Base-by-base conservation (phyloP, 306 rosid genomes). In the Myrica gale region DNA sequence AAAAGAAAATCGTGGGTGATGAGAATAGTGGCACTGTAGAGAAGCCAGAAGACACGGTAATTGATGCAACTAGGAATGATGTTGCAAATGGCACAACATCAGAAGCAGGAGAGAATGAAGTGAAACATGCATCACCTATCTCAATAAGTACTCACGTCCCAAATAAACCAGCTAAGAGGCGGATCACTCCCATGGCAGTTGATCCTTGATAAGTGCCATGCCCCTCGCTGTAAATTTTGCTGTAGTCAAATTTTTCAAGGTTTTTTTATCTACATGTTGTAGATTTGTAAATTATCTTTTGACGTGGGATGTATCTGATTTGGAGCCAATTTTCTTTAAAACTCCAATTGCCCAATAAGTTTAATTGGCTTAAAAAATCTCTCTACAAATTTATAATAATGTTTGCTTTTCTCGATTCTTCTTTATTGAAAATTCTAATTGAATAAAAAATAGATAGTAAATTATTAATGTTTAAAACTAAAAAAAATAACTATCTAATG, bases 111-210 rank as follows among this genome's bases (percentile, higher is more conserved):
- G 61, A 41, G 7, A 80, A 78, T 21, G 61, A 44, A 55, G 85
- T 79, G 74, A 76, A 78, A 73, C 72, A 61, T 13, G 81, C 68
- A 15, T 54, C 84, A 46, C 3, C 77, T 10, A 81, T 78, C 83
- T 81, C 84, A 61, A 37, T 63, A 9, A 69, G 21, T 39, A 46
- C 53, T 52, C 68, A 75, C 45, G 47, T 48, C 26, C 63, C 62
- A 66, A 81, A 73, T 66, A 83, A 79, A 80, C 83, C 84, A 13
- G 78, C 83, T 17, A 88, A 83, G 80, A 81, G 86, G 79, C 86
- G 89, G 58, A 88, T 88, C 60, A 85, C 87, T 7, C 91, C 86
- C 52, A 81, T 88, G 73, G 84, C 80, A 13, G 83, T 88, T 71
- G 89, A 81, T 67, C 83, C 87, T 0, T 80, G 69, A 80, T 23